A percentile compares a stretch with the other conserved stretches of the same genome.
Conservation (phyloP, 768 basidiomycete species). For the Dendrothele bispora region DNA sequence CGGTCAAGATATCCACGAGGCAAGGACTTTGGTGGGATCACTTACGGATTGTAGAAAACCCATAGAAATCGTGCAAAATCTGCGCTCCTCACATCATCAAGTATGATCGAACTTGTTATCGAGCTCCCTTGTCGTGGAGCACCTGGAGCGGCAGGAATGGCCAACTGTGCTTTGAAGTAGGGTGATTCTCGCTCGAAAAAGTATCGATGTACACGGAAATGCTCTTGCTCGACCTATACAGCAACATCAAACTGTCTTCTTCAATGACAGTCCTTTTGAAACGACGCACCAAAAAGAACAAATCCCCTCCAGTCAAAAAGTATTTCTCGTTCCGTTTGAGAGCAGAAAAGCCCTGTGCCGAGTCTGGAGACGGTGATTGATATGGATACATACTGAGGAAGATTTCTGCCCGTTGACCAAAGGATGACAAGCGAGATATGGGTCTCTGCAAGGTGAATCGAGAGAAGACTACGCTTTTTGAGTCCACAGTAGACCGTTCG, state of each 20-base stretch:
- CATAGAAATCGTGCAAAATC: constrained; percentile 51
- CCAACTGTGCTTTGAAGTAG: constrained; percentile 39
- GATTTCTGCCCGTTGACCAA: constrained; percentile 3
- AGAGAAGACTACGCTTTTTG: background rate
- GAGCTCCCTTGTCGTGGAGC: constrained; percentile 31
- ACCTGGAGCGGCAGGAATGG: constrained; percentile 29
- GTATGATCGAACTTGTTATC: constrained; percentile 42
- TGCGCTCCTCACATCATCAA: constrained; percentile 37
- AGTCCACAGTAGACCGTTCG: too few species aligned
- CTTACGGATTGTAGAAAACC: constrained; percentile 57
- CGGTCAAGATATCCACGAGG: background rate
- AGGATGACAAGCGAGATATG: constrained; percentile 5
- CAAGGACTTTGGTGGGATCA: constrained; percentile 1
- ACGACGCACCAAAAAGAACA: constrained; percentile 49
- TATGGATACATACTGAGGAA: constrained; percentile 5
- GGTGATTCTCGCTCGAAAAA: constrained; percentile 54
- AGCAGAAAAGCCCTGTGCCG: constrained; percentile 18
- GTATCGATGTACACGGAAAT: constrained; percentile 54
- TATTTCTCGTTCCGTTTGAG: constrained; percentile 36
- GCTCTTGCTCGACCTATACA: constrained; percentile 48
- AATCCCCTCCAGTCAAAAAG: constrained; percentile 51
- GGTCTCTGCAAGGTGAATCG: background rate
- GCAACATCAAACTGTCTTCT: constrained; percentile 28
- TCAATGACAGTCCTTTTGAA: constrained; percentile 22
- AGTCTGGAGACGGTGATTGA: constrained; percentile 4